Conservation (phyloP, 2,329 filamentous ascomycete species). For the Pseudogymnoascus sp. region DNA sequence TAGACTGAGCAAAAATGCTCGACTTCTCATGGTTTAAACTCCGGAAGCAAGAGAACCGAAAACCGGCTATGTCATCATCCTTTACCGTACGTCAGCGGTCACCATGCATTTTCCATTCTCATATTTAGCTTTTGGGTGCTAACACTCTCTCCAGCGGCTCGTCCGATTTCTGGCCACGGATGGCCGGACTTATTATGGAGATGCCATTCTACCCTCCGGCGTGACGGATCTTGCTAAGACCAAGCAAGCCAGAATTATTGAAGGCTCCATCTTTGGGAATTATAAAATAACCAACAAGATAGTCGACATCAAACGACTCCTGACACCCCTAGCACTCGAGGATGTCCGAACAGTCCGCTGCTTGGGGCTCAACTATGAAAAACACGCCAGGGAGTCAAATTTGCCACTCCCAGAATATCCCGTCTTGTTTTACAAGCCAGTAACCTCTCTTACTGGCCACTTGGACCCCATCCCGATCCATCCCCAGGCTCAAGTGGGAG, state of each 20-base stretch:
- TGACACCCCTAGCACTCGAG: conserved; percentile 55
- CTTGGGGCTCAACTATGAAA: conserved; percentile 64
- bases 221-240: conserved; percentile 54
- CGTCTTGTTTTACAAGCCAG: conserved; percentile 67
- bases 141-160: conserved; percentile 46
- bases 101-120: background rate
- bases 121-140: background rate
- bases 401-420: conserved; percentile 65
- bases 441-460: conserved; percentile 58
- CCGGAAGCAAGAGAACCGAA: background rate
- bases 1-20: background rate
- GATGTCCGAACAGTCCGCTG: conserved; percentile 62
- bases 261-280: conserved; percentile 58
- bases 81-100: conserved; percentile 4
- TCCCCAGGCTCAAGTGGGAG: conserved; percentile 54
- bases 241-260: conserved; percentile 54
- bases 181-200: conserved; percentile 64
- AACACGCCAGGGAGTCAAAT: conserved; percentile 63
- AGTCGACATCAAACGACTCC: conserved; percentile 47
- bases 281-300: conserved; percentile 58
- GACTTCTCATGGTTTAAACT: conserved; percentile 5
- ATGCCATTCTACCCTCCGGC: conserved; percentile 60
- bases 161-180: conserved; percentile 67
- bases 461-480: conserved; percentile 60
- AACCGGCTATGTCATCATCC: conserved; percentile 7